These are phyloP conservation scores for Heracleum sosnowskyi DNA, from an alignment of 129 eudicot genomes.

Conservation along the genomic window DNA sequence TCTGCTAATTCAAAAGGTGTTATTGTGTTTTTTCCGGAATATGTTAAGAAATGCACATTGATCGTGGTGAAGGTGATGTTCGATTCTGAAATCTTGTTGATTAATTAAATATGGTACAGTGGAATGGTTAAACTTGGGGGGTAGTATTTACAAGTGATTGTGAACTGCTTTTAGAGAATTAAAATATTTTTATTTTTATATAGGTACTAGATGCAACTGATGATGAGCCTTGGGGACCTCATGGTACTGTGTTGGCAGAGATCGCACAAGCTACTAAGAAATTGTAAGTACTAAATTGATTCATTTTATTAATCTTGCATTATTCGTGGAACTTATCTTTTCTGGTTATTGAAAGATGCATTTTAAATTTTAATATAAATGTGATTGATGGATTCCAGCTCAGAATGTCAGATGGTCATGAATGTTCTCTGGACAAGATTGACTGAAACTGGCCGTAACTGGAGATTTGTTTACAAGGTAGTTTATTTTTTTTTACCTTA, in stretches of 20 bases:
- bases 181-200: not conserved
- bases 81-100: not conserved
- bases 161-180: not conserved
- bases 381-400: constrained; percentile 42
- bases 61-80: not conserved
- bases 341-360: not conserved
- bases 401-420: constrained; percentile 99
- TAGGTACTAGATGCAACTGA: constrained; percentile 97
- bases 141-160: not conserved
- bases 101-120: not conserved
- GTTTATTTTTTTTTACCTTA: constrained; percentile 2
- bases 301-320: not conserved
- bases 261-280: constrained; percentile 91
- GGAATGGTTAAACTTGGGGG: not conserved
- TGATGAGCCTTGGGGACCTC: constrained; percentile 99
- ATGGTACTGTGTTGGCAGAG: constrained; percentile 91
- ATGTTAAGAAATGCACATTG: not conserved
- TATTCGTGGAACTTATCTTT: not conserved
- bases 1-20: not conserved
- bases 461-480: constrained; percentile 98
- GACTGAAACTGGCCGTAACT: constrained; percentile 85
- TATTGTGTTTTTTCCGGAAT: not conserved
- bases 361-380: not conserved
- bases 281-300: constrained; percentile 42
- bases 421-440: constrained; percentile 93